Conservation (phyloP, 2,329 filamentous ascomycete species). For the Clonostachys byssicola region DNA sequence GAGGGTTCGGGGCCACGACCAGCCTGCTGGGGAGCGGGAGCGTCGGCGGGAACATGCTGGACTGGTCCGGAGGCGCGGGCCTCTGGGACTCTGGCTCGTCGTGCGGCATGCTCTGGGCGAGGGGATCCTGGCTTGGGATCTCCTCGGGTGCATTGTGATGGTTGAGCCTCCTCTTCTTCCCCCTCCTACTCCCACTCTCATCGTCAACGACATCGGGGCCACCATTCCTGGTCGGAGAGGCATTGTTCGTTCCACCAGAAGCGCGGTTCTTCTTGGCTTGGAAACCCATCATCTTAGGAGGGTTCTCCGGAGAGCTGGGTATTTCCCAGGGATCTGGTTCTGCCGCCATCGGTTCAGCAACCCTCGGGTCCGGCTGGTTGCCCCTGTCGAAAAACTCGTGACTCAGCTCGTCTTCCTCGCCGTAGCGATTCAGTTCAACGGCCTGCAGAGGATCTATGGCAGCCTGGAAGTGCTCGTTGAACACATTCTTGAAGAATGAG, state of each 20-base stretch:
- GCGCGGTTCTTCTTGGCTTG: too few species aligned
- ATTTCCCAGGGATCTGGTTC: conserved; percentile 34
- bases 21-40: conserved; percentile 14
- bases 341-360: conserved; percentile 10
- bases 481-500: conserved; percentile 40
- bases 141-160: too few species aligned
- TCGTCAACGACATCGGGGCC: not conserved
- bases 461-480: conserved; percentile 37
- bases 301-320: conserved; percentile 29
- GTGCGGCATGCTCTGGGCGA: too few species aligned
- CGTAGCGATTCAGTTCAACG: too few species aligned
- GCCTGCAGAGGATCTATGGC: conserved; percentile 4
- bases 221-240: too few species aligned
- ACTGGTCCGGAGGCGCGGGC: conserved; percentile 3
- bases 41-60: conserved; percentile 18
- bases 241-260: too few species aligned
- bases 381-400: too few species aligned
- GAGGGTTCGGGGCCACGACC: conserved; percentile 21
- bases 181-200: not conserved
- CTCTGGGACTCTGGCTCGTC: conserved; percentile 1
- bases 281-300: too few species aligned
- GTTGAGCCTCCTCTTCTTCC: conserved; percentile 3
- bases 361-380: too few species aligned
- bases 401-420: too few species aligned
- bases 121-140: too few species aligned